Base-by-base conservation (phyloP, 192 early-diverging fungal species). In the Coemansia sp. region DNA sequence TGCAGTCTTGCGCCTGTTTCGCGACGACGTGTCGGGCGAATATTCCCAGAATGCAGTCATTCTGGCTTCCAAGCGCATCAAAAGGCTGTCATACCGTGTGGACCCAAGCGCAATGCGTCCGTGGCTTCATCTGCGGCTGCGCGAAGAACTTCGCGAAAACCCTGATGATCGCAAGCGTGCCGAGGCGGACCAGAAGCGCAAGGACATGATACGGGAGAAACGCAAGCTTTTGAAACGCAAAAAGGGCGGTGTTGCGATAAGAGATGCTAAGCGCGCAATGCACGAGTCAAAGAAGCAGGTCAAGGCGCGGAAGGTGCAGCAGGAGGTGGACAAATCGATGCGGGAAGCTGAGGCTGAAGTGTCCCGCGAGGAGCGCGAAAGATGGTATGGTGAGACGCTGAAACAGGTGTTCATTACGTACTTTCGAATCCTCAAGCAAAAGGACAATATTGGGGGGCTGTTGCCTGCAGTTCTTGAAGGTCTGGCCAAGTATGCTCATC, bases 381-480 rank as follows among this genome's bases (percentile, higher is more conserved):
- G 90, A 61, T 84, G 91, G 87, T 93, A 95, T 48, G 91, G 92
- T 5, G 94, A 98, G 80, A 97, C 97, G 1, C 83, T 99, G 21
- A 97, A 98, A 82, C 85, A 92, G 46, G 89, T 99, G 12, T 99
- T 99, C 77, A 73, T 94, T 39, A 94, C 91, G 6, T 98, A 98
- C 73, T 97, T 99, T 84, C 87, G 95, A 46, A 93, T 99, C 41
- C 85, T 99, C 46, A 97, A 98, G 84, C 90, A 92, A 45, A 84
- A 88, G 46, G 86, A 88, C 18, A 85, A 83, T 56, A 93, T 92
- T 45, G 80, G 75, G 41, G 72, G 68, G n/a, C 79, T 88, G 43
- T 61, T 91, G 16, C 86, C 89, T 16, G 76, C 86, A 7, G 90
- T 90, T 11, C 80, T 89, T 41, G 89, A 90, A 72, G 86, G 90